These are phyloP conservation scores for Globisporangium abappressorium DNA, from an alignment of 352 stramenopile species.

Conservation along the genomic window DNA sequence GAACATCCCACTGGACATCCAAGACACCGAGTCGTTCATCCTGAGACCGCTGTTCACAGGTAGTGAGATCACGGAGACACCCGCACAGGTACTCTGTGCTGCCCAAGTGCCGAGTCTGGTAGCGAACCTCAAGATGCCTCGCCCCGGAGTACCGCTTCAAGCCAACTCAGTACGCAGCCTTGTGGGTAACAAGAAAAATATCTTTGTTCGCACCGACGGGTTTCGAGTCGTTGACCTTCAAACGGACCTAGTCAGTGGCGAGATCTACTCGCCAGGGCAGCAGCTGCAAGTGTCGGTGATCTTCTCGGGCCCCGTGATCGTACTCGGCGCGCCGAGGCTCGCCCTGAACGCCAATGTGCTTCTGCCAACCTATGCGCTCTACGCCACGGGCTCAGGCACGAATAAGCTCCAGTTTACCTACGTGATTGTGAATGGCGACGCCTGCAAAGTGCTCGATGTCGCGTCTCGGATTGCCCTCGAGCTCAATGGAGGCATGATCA, in stretches of 20 bases:
- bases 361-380: constrained; percentile 38
- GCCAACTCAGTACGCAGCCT: constrained; percentile 56
- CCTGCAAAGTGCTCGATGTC: constrained; percentile 40
- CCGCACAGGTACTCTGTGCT: constrained; percentile 38
- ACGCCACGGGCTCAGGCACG: constrained; percentile 49
- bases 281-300: constrained; percentile 43
- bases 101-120: constrained; percentile 30
- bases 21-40: constrained; percentile 41
- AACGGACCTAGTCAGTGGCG: constrained; percentile 34
- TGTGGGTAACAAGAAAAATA: constrained; percentile 50
- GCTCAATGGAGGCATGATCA: constrained; percentile 53
- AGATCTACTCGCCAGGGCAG: constrained; percentile 60
- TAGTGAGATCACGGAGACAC: constrained; percentile 21
- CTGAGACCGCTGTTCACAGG: constrained; percentile 32
- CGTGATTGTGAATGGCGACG: constrained; percentile 44
- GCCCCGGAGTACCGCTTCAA: constrained; percentile 37
- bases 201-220: constrained; percentile 65
- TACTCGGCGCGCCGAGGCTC: constrained; percentile 50
- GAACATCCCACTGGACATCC: constrained; percentile 40
- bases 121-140: constrained; percentile 48
- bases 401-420: constrained; percentile 52
- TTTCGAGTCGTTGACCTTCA: constrained; percentile 37
- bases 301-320: constrained; percentile 44
- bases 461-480: constrained; percentile 42
- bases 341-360: constrained; percentile 44